These are phyloP conservation scores for Pestalotiopsis sp. DNA, from an alignment of 2,329 filamentous ascomycete species.

Conservation along the genomic window DNA sequence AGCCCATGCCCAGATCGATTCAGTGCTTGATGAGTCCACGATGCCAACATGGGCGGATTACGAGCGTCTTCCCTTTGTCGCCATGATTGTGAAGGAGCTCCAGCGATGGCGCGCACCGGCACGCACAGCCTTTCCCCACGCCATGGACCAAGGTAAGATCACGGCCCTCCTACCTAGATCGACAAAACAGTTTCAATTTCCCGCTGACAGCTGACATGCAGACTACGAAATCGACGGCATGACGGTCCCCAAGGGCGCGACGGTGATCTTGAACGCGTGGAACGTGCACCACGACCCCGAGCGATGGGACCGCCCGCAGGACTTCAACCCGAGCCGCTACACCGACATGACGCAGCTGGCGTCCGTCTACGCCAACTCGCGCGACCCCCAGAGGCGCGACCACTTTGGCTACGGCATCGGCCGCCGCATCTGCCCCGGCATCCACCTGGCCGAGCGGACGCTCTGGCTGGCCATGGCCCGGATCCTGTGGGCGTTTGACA, in stretches of 20 bases:
- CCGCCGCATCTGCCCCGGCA: slow-evolving; percentile 48
- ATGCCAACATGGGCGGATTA: slow-evolving; percentile 39
- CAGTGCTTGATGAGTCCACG: slow-evolving; percentile 35
- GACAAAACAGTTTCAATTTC: background rate
- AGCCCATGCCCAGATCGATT: slow-evolving; percentile 43
- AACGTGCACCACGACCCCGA: slow-evolving; percentile 34
- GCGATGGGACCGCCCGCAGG: slow-evolving; percentile 25
- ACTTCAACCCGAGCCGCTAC: slow-evolving; percentile 31
- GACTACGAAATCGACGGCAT: slow-evolving; percentile 41
- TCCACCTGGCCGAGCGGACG: slow-evolving; percentile 50
- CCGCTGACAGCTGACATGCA: slow-evolving; percentile 9
- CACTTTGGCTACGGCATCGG: slow-evolving; percentile 51
- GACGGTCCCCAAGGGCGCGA: slow-evolving; percentile 39
- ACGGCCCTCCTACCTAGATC: background rate
- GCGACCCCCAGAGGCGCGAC: slow-evolving; percentile 33
- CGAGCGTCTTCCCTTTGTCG: slow-evolving; percentile 40
- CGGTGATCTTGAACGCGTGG: slow-evolving; percentile 36
- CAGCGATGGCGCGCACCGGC: slow-evolving; percentile 42
- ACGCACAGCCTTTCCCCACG: slow-evolving; percentile 36
- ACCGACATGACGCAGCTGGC: slow-evolving; percentile 22
- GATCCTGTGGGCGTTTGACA: slow-evolving; percentile 48
- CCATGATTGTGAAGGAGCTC: slow-evolving; percentile 42
- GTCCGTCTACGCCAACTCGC: slow-evolving; percentile 33
- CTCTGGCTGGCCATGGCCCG: slow-evolving; percentile 39
- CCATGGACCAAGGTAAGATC: slow-evolving; percentile 25